phyloP scores from a whole-genome alignment of 192 early-diverging fungal species.

The Podila horticola region DNA sequence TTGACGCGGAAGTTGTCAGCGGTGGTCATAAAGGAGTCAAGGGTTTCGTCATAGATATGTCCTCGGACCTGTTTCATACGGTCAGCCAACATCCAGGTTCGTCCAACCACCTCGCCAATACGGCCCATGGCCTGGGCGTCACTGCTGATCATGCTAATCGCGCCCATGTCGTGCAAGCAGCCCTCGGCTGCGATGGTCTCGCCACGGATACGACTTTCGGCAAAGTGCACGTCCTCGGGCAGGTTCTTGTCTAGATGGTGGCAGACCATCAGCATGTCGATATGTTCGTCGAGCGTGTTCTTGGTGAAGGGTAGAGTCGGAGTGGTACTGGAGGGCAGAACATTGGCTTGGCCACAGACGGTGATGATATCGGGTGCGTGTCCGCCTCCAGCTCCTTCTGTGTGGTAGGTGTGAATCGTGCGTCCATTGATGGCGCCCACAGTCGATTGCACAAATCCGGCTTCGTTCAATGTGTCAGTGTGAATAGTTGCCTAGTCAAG shows the following conservation, averaged over 20 bases:
- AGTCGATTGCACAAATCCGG: conserved; percentile 94
- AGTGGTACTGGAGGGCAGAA: conserved; percentile 95
- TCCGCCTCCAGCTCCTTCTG: conserved; percentile 96
- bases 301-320: conserved; percentile 94
- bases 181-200: conserved; percentile 99
- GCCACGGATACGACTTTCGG: conserved; percentile 93
- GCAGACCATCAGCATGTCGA: conserved; percentile 99
- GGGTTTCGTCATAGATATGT: conserved; percentile 59
- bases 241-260: conserved; percentile 94
- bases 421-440: conserved; percentile 90
- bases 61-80: conserved; percentile 93
- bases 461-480: conserved; percentile 97
- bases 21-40: conserved; percentile 36
- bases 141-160: conserved; percentile 93
- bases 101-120: conserved; percentile 89
- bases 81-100: conserved; percentile 96
- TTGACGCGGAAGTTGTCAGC: conserved; percentile 91
- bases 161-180: conserved; percentile 94
- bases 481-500: conserved; percentile 86
- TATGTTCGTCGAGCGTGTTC: conserved; percentile 97
- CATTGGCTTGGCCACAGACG: conserved; percentile 82
- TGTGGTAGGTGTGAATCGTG: conserved; percentile 97
- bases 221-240: conserved; percentile 97
- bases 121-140: conserved; percentile 98
- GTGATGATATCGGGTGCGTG: conserved; percentile 89